A percentile compares a stretch with the other conserved stretches of the same genome.
These are phyloP conservation scores for Inonotus obliquus DNA, from an alignment of 1,284 basidiomycete species.

Conservation along the genomic window DNA sequence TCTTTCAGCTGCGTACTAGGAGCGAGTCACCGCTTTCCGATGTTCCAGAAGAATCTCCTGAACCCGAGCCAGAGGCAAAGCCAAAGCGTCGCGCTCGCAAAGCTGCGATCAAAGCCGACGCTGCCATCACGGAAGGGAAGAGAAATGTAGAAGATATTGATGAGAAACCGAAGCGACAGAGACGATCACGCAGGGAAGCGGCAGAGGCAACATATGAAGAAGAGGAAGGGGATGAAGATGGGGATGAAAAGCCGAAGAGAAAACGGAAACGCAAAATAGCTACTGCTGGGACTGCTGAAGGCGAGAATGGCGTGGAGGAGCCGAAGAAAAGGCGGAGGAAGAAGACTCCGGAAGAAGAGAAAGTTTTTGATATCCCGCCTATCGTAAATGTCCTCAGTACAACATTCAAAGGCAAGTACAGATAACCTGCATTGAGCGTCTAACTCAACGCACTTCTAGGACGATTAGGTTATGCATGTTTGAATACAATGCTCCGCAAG, in stretches of 20 bases:
- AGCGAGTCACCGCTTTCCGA: constrained; percentile 1
- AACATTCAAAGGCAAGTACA: constrained; percentile 53
- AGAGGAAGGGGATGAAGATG: background rate
- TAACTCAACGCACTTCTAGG: constrained; percentile 29
- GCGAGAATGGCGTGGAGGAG: constrained; percentile 19
- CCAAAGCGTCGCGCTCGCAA: background rate
- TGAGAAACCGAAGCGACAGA: background rate
- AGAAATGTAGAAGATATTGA: background rate
- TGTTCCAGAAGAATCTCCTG: background rate
- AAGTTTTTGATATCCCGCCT: constrained; percentile 68
- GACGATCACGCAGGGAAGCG: constrained; percentile 1
- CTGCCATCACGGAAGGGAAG: background rate
- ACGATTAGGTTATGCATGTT: constrained; percentile 77
- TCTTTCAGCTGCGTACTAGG: background rate
- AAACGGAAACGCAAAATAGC: background rate
- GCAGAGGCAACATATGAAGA: background rate
- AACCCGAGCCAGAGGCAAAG: background rate
- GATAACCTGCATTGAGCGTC: background rate
- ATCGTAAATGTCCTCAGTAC: constrained; percentile 53
- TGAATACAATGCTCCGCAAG: constrained; percentile 77
- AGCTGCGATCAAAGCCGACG: background rate
- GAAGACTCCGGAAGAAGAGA: constrained; percentile 46
- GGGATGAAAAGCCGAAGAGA: background rate
- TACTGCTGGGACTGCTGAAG: background rate
- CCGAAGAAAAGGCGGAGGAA: constrained; percentile 35